A percentile compares a stretch with the other conserved stretches of the same genome.
These are phyloP conservation scores for Mycosphaerella sp. DNA, from an alignment of 2,329 filamentous ascomycete genomes.

Conservation along the genomic window DNA sequence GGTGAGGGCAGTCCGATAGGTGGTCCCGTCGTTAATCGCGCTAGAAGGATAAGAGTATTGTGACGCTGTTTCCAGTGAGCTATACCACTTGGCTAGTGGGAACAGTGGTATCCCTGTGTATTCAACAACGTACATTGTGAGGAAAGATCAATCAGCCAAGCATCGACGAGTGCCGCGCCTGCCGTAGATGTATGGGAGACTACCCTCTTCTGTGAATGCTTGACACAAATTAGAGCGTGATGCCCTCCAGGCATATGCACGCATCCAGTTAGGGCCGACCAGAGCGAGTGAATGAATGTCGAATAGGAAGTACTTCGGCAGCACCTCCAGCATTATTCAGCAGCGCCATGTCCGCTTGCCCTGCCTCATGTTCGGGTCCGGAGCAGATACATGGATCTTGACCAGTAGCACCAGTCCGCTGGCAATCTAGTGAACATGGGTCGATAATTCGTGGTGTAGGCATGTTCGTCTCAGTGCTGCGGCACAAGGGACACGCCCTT, in stretches of 20 bases:
- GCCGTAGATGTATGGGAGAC: slow-evolving; percentile 8
- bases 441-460: neutral
- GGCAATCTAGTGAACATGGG: neutral
- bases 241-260: neutral
- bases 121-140: neutral
- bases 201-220: slow-evolving; percentile 1
- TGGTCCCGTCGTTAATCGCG: too few species aligned
- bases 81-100: neutral
- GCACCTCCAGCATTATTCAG: neutral
- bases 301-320: neutral
- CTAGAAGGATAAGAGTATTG: neutral
- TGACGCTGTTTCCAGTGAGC: neutral
- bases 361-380: slow-evolving; percentile 7
- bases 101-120: neutral
- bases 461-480: neutral
- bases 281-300: neutral
- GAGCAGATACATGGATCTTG: neutral
- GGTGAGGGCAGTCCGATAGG: neutral
- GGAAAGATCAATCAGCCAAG: slow-evolving; percentile 7
- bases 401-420: neutral
- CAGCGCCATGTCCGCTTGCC: neutral
- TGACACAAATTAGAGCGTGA: neutral
- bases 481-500: neutral
- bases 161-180: slow-evolving; percentile 8
- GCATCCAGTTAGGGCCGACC: neutral